These are phyloP conservation scores for Lactifluus subvellereus DNA, from an alignment of 768 basidiomycete genomes.

Conservation along the genomic window DNA sequence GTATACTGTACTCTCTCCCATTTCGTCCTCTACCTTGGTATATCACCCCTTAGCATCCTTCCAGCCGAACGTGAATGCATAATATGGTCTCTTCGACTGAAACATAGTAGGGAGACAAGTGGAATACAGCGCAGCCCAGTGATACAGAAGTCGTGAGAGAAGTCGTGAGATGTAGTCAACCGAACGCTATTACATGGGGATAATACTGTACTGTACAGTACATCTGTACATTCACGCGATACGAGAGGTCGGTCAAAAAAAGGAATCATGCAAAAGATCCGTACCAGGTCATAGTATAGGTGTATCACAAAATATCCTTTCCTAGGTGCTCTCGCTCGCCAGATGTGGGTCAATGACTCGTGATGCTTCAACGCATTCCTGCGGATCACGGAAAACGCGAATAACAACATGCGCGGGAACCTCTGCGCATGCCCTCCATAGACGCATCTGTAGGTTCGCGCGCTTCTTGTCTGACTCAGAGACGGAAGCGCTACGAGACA, in stretches of 20 bases:
- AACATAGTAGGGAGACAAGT: not conserved
- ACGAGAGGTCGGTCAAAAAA: not conserved
- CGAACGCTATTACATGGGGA: not conserved
- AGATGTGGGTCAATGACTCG: conserved; percentile 30
- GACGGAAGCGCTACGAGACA: conserved; percentile 24
- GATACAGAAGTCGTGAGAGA: not conserved
- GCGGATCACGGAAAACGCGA: conserved; percentile 61
- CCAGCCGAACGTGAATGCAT: not conserved
- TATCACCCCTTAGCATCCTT: not conserved
- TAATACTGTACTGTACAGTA: not conserved
- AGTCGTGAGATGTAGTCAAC: not conserved
- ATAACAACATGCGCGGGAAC: conserved; percentile 54
- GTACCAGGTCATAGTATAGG: not conserved
- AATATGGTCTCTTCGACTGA: not conserved
- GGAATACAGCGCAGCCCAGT: not conserved
- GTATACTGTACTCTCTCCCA: not conserved
- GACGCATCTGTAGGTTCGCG: conserved; percentile 53
- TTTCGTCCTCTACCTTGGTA: not conserved
- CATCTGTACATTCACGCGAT: not conserved
- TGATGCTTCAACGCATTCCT: conserved; percentile 61
- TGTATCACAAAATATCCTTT: not conserved
- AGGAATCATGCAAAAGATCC: not conserved
- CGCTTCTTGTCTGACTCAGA: conserved; percentile 53
- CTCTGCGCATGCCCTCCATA: conserved; percentile 54
- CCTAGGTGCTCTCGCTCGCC: not conserved